These are phyloP conservation scores for Cryptococcus sp. DNA, from an alignment of 1,284 basidiomycete species.

Conservation along the genomic window DNA sequence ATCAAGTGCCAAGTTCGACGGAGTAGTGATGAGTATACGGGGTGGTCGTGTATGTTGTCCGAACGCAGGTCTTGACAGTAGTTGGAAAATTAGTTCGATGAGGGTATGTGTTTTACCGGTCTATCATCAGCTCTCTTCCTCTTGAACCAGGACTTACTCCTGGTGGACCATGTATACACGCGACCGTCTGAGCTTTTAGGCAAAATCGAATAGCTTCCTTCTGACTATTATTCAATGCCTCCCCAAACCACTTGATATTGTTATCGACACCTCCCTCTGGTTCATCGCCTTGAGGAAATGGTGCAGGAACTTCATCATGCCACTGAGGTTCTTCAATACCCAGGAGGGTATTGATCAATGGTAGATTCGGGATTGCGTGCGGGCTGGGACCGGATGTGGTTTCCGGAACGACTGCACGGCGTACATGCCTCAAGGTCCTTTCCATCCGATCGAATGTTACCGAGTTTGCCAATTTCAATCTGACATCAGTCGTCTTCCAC, in stretches of 20 bases:
- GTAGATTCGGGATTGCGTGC: slow-evolving; percentile 14
- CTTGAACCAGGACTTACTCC: slow-evolving; percentile 53
- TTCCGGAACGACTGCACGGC: slow-evolving; percentile 48
- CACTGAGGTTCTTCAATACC: slow-evolving; percentile 52
- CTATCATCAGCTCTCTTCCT: slow-evolving; percentile 5
- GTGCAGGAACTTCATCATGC: slow-evolving; percentile 12
- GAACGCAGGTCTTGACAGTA: slow-evolving; percentile 52
- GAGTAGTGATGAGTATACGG: slow-evolving; percentile 53
- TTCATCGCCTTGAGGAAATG: slow-evolving; percentile 1
- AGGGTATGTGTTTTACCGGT: slow-evolving; percentile 92
- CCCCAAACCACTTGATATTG: slow-evolving; percentile 67
- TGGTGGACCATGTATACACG: slow-evolving; percentile 95
- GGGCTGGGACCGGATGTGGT: slow-evolving; percentile 2
- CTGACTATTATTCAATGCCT: slow-evolving; percentile 75
- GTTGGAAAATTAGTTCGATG: slow-evolving; percentile 81
- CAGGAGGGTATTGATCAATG: slow-evolving; percentile 62
- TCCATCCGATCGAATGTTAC: slow-evolving; percentile 91
- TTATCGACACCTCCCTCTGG: neutral
- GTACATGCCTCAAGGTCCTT: slow-evolving; percentile 64
- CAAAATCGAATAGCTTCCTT: slow-evolving; percentile 59
- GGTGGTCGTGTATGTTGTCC: slow-evolving; percentile 41
- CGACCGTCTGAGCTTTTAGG: slow-evolving; percentile 59
- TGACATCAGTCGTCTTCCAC: slow-evolving; percentile 15
- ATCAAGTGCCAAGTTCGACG: slow-evolving; percentile 54
- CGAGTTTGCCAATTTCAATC: slow-evolving; percentile 85